Evolutionary conservation across 2,329 filamentous ascomycete genomes (phyloP).

Genomic region (Camptophora hylomeconis): DNA sequence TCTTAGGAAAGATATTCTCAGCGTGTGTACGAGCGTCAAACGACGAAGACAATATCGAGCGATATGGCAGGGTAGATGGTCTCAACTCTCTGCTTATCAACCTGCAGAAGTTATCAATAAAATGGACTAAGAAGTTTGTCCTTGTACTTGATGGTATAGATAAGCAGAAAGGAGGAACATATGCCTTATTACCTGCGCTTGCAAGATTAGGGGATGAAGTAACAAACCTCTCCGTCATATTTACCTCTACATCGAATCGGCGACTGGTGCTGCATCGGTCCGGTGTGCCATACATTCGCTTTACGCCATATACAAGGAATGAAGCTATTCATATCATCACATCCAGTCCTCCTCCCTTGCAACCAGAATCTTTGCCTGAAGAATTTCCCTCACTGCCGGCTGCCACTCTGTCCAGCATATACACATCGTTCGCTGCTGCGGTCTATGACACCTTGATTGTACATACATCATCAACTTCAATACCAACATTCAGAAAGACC

Average conservation of each 20-base stretch:
- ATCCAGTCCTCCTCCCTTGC: constrained; percentile 33
- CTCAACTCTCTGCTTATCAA: constrained; percentile 64
- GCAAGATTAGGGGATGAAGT: constrained; percentile 72
- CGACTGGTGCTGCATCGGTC: constrained; percentile 56
- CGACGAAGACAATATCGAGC: constrained; percentile 28
- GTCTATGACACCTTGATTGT: constrained; percentile 79
- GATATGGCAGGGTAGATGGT: constrained; percentile 60
- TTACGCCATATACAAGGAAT: constrained; percentile 68
- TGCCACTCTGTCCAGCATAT: constrained; percentile 21
- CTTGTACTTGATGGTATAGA: constrained; percentile 84
- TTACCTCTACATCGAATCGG: constrained; percentile 61
- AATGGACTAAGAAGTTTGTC: constrained; percentile 48
- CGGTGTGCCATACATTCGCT: constrained; percentile 64
- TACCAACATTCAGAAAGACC: constrained; percentile 57
- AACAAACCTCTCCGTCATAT: constrained; percentile 53
- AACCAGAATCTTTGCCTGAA: constrained; percentile 8
- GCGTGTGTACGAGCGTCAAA: constrained; percentile 24
- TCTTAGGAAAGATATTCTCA: constrained; percentile 33
- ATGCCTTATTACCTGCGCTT: constrained; percentile 67
- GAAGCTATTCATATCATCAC: constrained; percentile 69
- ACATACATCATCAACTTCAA: constrained; percentile 59
- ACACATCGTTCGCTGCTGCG: constrained; percentile 62
- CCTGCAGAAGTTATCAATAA: constrained; percentile 36
- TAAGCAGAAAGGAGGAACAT: constrained; percentile 63
- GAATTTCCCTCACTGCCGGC: constrained; percentile 2